phyloP scores from a whole-genome alignment of 179 eudicot species.

The Sideroxylon spinosum region DNA sequence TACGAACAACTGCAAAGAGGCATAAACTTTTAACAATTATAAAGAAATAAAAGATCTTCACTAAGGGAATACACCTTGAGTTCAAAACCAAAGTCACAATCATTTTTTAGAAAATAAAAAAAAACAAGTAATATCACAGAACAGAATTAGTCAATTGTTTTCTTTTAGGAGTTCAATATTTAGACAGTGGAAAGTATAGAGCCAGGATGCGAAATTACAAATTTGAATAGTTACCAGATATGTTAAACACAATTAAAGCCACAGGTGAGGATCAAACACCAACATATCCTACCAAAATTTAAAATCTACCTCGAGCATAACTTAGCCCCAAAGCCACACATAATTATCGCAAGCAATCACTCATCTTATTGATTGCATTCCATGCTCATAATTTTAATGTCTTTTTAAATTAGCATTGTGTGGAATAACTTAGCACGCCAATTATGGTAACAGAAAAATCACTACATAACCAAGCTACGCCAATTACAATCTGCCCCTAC shows the following conservation, averaged over 20 bases:
- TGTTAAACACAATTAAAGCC: background rate
- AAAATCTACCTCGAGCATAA: background rate
- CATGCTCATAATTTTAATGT: too few species aligned
- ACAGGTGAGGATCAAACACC: background rate
- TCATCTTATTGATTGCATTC: background rate
- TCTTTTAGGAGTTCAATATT: background rate
- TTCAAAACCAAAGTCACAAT: too few species aligned
- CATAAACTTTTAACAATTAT: background rate
- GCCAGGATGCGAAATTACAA: background rate
- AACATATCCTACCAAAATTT: background rate
- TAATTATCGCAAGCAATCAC: background rate
- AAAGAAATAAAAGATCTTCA: background rate
- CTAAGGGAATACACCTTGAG: background rate
- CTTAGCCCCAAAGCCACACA: background rate
- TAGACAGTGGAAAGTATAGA: background rate
- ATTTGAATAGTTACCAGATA: background rate
- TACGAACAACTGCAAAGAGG: constrained; percentile 65
- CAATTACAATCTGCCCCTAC: too few species aligned
- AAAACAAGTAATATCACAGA: background rate
- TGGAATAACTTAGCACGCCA: too few species aligned
- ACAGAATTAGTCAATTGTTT: background rate
- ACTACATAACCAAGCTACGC: too few species aligned
- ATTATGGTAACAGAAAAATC: too few species aligned
- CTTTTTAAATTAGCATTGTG: too few species aligned
- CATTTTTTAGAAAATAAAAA: background rate